Base-by-base conservation (phyloP, 2,329 filamentous ascomycete species). In the Calonectria ilicicola region DNA sequence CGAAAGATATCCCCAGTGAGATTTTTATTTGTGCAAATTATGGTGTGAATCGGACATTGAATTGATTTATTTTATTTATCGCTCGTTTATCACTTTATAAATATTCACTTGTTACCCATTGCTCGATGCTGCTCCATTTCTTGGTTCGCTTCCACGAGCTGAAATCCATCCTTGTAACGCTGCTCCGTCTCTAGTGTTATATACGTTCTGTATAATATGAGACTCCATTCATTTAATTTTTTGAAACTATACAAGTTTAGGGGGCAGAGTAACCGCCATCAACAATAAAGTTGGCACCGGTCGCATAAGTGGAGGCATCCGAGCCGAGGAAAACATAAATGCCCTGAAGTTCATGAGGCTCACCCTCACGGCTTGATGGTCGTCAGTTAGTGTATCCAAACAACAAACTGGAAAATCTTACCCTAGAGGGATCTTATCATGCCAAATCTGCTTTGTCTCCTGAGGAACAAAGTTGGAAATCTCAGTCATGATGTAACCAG, bases 401-500 rank as follows among this genome's bases (percentile, higher is more conserved):
- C 14, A 51, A 40, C 19, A 2, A 29, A 40, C 0, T 49, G 5
- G 19, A 44, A 3, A 35, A 56, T 27, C 74, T 56, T 69, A 79
- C 78, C 78, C 78, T 4, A 78, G 46, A 56, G 78, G 78, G 17
- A 79, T 79, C 74, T 78, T 79, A 27, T 79, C 78, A 46, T 78
- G 74, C 78, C 78, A 79, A 8, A 79, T 77, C 29, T 75, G 58
- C 56, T 79, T 79, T 5, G 75, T 79, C 56, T 79, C 78, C 27
- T 77, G 77, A 26, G 78, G 75, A 15, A 79, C 75, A 69, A 79
- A 79, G 69, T 79, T 73, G 68, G 78, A 79, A 53, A 79, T 79
- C 67, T 79, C 78, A 23, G 78, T 79, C 38, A 79, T 76, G 63
- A 79, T 79, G 27, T 79, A 91, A 6, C 81, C 81, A 4, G 81